Evolutionary conservation across 1,284 basidiomycete genomes (phyloP).

Genomic region (Cutaneotrichosporon sp.): DNA sequence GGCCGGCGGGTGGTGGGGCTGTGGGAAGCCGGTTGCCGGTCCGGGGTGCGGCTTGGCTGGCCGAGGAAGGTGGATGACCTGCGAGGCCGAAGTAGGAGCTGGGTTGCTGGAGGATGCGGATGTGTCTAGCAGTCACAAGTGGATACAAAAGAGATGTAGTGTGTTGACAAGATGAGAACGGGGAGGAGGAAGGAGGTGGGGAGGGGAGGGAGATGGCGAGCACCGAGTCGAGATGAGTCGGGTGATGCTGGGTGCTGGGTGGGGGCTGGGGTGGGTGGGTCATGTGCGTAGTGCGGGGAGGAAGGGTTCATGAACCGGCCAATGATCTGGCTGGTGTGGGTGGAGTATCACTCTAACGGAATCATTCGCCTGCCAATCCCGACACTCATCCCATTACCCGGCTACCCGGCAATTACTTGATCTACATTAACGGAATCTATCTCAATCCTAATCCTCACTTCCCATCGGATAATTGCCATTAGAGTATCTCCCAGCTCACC

Average conservation of each 20-base stretch:
- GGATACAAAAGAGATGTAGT: not conserved
- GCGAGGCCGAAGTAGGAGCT: not conserved
- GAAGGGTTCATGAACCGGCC: not conserved
- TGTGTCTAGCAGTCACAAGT: not conserved
- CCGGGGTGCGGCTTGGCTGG: not conserved
- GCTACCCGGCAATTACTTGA: not conserved
- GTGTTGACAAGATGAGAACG: not conserved
- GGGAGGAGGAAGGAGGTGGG: not conserved
- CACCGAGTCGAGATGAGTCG: not conserved
- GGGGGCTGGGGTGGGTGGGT: not conserved
- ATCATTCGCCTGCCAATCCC: not conserved
- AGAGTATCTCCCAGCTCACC: not conserved
- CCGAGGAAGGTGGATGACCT: not conserved
- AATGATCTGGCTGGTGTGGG: not conserved
- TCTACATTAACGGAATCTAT: not conserved
- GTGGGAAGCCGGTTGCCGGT: conserved; percentile 4
- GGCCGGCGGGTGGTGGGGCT: not conserved
- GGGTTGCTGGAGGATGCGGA: not conserved
- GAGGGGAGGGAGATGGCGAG: no score
- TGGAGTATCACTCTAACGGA: not conserved
- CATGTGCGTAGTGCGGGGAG: no score
- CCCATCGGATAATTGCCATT: not conserved
- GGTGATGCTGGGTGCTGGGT: not conserved
- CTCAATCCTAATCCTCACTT: not conserved
- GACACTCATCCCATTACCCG: not conserved